A percentile compares a stretch with the other conserved stretches of the same genome.
Evolutionary conservation across 768 basidiomycete species (phyloP).

Genomic region (Strobilomyces dryophilus): DNA sequence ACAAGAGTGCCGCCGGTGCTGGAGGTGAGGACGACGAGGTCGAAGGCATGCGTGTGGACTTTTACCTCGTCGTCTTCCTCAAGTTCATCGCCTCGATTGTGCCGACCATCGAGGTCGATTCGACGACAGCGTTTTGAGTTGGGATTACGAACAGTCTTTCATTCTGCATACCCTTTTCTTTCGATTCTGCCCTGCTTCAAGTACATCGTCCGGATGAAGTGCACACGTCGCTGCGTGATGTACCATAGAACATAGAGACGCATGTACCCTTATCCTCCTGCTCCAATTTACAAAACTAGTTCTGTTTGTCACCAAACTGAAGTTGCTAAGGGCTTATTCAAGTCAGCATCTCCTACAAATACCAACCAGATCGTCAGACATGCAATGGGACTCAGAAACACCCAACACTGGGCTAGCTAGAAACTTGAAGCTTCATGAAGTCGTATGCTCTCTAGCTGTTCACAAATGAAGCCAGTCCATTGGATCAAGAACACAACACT

Average conservation of each 20-base stretch:
- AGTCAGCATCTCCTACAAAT: no score
- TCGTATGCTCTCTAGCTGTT: no score
- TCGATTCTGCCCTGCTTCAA: not conserved
- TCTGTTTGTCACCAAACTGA: not conserved
- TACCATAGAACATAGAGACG: slow-evolving; percentile 23
- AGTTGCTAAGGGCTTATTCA: no score
- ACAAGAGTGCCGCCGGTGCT: slow-evolving; percentile 30
- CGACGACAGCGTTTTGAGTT: slow-evolving; percentile 67
- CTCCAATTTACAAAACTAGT: slow-evolving; percentile 4
- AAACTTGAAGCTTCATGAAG: no score
- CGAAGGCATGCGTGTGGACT: slow-evolving; percentile 95
- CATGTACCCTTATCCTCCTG: slow-evolving; percentile 20
- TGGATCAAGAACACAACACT: no score
- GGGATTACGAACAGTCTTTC: slow-evolving; percentile 1
- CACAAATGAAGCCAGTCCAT: no score
- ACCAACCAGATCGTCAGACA: no score
- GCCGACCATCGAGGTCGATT: slow-evolving; percentile 98
- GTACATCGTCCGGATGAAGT: slow-evolving; percentile 2
- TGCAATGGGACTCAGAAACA: no score
- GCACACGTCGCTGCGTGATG: slow-evolving; percentile 5
- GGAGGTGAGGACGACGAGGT: slow-evolving; percentile 50
- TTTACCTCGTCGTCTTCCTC: slow-evolving; percentile 96
- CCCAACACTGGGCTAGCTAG: no score
- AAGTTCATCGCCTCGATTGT: slow-evolving; percentile 99
- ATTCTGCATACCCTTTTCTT: slow-evolving; percentile 13